These are phyloP conservation scores for Candida xyloterini DNA, from an alignment of 805 yeast species.

Conservation along the genomic window DNA sequence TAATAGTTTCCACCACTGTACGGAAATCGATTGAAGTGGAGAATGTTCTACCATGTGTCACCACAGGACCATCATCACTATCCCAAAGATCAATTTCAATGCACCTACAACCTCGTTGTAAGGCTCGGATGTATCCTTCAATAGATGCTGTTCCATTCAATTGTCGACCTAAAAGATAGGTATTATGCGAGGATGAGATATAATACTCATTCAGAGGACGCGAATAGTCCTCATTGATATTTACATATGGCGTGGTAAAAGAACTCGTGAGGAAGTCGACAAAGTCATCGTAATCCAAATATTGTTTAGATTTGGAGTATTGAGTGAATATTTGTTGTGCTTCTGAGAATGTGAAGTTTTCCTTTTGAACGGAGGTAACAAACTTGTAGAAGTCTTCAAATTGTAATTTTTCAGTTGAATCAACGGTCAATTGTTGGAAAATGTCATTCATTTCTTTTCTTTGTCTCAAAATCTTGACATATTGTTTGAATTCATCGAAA, in stretches of 20 bases:
- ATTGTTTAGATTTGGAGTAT: slow-evolving; percentile 29
- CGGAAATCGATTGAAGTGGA: slow-evolving; percentile 68
- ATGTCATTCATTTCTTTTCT: slow-evolving; percentile 59
- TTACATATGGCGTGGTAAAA: slow-evolving; percentile 25
- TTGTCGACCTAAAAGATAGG: slow-evolving; percentile 86
- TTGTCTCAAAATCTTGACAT: slow-evolving; percentile 64
- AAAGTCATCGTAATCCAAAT: slow-evolving; percentile 27
- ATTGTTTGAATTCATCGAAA: slow-evolving; percentile 71
- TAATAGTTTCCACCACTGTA: slow-evolving; percentile 68
- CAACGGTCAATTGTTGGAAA: slow-evolving; percentile 9
- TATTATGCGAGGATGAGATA: slow-evolving; percentile 92
- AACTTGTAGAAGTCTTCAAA: slow-evolving; percentile 41
- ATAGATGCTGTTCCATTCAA: slow-evolving; percentile 83
- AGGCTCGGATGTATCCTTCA: slow-evolving; percentile 81
- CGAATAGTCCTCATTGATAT: slow-evolving; percentile 40
- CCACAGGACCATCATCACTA: slow-evolving; percentile 69
- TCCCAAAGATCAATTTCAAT: slow-evolving; percentile 98
- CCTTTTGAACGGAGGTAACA: slow-evolving; percentile 46
- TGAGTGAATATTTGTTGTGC: slow-evolving; percentile 37
- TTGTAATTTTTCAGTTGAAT: slow-evolving; percentile 19
- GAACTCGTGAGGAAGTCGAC: slow-evolving; percentile 34
- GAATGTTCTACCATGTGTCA: slow-evolving; percentile 84
- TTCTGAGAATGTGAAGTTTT: slow-evolving; percentile 29
- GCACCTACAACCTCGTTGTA: slow-evolving; percentile 91
- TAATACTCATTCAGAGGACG: slow-evolving; percentile 81